These are phyloP conservation scores for Komagataella pastoris DNA, from an alignment of 805 yeast species.

Conservation along the genomic window DNA sequence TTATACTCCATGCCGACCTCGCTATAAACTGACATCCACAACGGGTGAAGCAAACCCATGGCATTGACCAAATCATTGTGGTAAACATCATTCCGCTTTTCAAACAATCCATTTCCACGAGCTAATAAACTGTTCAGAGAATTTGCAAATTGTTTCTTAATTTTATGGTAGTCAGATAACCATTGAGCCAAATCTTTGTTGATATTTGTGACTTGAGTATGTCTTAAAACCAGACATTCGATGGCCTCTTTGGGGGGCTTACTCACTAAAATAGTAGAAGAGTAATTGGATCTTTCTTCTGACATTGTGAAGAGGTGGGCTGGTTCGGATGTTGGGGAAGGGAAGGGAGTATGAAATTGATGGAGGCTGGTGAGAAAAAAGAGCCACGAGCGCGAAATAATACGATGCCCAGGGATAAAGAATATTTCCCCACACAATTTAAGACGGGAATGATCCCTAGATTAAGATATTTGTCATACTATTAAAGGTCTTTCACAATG, in stretches of 20 bases:
- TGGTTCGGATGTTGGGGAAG: background rate
- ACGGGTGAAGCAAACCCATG: constrained; percentile 26
- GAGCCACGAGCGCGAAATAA: background rate
- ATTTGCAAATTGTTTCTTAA: constrained; percentile 31
- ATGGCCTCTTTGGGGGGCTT: constrained; percentile 46
- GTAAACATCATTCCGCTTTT: constrained; percentile 22
- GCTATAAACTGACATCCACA: constrained; percentile 30
- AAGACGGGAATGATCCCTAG: background rate
- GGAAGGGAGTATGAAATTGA: background rate
- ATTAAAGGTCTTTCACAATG: background rate
- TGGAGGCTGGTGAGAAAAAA: background rate
- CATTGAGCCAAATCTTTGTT: constrained; percentile 52
- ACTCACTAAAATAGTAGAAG: constrained; percentile 18
- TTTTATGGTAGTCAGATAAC: constrained; percentile 38
- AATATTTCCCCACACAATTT: background rate
- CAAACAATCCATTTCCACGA: constrained; percentile 23
- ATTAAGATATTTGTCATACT: background rate
- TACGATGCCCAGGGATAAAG: background rate
- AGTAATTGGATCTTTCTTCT: constrained; percentile 13
- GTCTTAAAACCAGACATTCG: constrained; percentile 43
- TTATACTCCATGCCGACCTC: constrained; percentile 31
- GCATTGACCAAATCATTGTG: constrained; percentile 35
- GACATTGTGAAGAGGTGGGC: background rate
- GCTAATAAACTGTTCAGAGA: constrained; percentile 27
- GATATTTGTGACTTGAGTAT: constrained; percentile 36